Conservation (phyloP, 164 flowering plant genomes). For the Annona cherimola region DNA sequence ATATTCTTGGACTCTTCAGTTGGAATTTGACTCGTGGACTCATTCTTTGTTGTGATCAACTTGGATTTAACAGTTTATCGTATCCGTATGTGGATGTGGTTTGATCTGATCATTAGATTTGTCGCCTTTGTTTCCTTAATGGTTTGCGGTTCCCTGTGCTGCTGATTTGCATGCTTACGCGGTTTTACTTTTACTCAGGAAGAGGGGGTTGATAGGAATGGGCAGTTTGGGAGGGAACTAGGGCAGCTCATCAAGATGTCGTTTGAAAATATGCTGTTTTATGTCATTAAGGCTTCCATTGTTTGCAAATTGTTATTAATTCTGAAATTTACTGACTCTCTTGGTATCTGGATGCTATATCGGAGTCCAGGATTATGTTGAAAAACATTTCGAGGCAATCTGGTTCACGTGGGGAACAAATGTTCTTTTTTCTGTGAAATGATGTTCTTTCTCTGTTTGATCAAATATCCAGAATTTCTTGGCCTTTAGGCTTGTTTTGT, state of each 20-base stretch:
- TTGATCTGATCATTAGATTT: not conserved
- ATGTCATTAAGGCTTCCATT: not conserved
- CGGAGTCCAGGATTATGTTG: not conserved
- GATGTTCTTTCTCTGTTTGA: not conserved
- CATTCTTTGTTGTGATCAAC: not conserved
- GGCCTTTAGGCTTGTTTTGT: not conserved
- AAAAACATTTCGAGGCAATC: not conserved
- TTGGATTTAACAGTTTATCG: too few species aligned
- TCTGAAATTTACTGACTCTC: not conserved
- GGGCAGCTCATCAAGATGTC: not conserved
- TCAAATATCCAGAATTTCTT: not conserved
- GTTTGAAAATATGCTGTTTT: not conserved
- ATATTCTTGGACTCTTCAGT: not conserved
- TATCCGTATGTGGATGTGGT: not conserved
- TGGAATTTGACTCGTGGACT: slow-evolving; percentile 1
- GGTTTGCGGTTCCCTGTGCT: slow-evolving; percentile 1
- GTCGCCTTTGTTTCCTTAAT: slow-evolving; percentile 5
- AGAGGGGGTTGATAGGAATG: too few species aligned
- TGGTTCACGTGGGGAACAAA: not conserved
- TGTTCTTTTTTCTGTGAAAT: not conserved
- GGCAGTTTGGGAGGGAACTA: not conserved
- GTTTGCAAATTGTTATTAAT: not conserved
- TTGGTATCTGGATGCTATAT: not conserved
- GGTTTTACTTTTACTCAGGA: not conserved
- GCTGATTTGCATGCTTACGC: not conserved